phyloP scores from a whole-genome alignment of 345 rosid species.

The Leavenworthia alabamica region DNA sequence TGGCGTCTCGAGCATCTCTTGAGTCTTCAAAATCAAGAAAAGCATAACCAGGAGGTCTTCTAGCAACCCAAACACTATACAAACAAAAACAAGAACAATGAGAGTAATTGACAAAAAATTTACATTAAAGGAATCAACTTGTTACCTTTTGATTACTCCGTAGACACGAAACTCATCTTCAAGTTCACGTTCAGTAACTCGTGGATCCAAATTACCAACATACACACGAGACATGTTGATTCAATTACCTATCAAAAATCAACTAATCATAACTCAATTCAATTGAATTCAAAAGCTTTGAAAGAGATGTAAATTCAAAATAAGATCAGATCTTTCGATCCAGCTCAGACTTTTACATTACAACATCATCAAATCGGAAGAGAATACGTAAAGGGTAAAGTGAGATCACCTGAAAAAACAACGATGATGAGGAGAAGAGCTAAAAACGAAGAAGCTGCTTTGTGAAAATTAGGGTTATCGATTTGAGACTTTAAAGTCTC shows the following conservation, averaged over 20 bases:
- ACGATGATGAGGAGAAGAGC: no score
- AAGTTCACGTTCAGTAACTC: slow-evolving; percentile 67
- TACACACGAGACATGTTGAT: slow-evolving; percentile 67
- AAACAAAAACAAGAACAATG: neutral
- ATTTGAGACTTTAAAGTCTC: no score
- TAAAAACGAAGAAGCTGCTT: no score
- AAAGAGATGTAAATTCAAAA: no score
- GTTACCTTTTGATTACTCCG: slow-evolving; percentile 62
- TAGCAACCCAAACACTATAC: slow-evolving; percentile 86
- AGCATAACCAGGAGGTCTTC: slow-evolving; percentile 87
- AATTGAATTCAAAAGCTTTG: no score
- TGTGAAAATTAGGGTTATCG: no score
- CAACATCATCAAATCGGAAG: no score
- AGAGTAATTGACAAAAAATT: neutral
- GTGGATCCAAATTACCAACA: slow-evolving; percentile 74
- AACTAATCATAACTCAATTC: neutral
- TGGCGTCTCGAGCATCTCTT: slow-evolving; percentile 79
- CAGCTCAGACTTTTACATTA: no score
- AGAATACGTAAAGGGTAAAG: no score
- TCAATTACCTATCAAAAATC: slow-evolving; percentile 15
- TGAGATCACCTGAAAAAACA: no score
- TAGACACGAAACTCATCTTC: slow-evolving; percentile 67
- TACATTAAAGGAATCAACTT: neutral
- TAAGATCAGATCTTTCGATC: no score
- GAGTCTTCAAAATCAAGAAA: slow-evolving; percentile 77